A percentile compares a stretch with the other conserved stretches of the same genome.
Conservation (phyloP, 352 stramenopile species). For the Phytophthora sojae region DNA sequence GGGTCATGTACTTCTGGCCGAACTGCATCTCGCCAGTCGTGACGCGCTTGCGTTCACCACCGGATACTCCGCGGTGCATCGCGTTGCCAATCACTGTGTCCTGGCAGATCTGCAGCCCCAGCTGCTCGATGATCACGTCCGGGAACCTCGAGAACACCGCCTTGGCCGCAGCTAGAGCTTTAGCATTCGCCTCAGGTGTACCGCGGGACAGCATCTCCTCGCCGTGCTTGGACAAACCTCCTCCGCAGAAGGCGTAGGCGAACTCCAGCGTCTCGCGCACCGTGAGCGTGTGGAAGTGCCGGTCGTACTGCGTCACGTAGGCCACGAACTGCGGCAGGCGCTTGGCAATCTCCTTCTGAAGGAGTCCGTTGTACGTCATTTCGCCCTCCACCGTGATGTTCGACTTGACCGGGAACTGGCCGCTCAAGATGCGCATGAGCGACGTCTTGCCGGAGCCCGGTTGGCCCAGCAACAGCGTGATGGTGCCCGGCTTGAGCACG, state of each 20-base stretch:
- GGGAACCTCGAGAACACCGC: constrained; percentile 37
- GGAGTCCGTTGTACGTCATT: constrained; percentile 46
- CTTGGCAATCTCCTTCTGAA: constrained; percentile 31
- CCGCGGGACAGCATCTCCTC: constrained; percentile 45
- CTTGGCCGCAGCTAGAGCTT: constrained; percentile 25
- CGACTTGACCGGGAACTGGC: constrained; percentile 34
- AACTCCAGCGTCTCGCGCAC: constrained; percentile 48
- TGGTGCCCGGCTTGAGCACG: constrained; percentile 38
- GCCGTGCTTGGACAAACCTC: constrained; percentile 38
- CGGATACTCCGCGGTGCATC: constrained; percentile 67
- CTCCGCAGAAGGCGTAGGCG: constrained; percentile 36
- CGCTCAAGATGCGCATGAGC: constrained; percentile 41
- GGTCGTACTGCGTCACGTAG: constrained; percentile 45
- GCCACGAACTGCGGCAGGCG: constrained; percentile 40
- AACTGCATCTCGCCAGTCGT: constrained; percentile 59
- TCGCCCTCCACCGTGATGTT: constrained; percentile 43
- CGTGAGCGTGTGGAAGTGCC: constrained; percentile 40
- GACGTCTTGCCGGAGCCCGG: constrained; percentile 48
- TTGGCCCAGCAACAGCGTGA: constrained; percentile 50
- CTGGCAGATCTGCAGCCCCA: constrained; percentile 52
- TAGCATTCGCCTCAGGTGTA: constrained; percentile 42
- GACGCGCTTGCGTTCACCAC: constrained; percentile 73
- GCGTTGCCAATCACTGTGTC: constrained; percentile 63
- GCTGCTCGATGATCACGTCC: constrained; percentile 58
- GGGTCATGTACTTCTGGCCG: constrained; percentile 57